These are phyloP conservation scores for Pelargonium cotyledonis DNA, from an alignment of 441 rosid genomes.

Conservation along the genomic window DNA sequence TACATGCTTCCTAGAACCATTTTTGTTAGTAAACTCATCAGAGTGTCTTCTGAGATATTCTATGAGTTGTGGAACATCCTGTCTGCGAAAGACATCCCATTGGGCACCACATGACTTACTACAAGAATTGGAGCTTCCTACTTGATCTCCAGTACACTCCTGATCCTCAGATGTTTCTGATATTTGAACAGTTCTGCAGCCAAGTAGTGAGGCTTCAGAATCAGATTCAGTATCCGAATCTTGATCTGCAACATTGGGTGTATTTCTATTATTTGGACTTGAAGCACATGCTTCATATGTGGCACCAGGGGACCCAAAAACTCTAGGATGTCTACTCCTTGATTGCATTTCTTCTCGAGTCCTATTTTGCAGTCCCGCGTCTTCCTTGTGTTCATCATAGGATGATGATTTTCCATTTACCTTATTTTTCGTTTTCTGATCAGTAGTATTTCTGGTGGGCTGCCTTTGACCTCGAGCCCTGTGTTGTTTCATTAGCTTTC, in stretches of 20 bases:
- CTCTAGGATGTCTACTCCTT: conserved; percentile 36
- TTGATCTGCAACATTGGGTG: conserved; percentile 28
- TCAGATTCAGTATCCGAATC: conserved; percentile 35
- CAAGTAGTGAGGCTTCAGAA: conserved; percentile 42
- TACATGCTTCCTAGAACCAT: conserved; percentile 44
- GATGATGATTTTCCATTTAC: conserved; percentile 22
- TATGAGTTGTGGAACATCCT: conserved; percentile 78
- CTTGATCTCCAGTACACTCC: conserved; percentile 26
- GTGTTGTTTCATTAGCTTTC: conserved; percentile 62
- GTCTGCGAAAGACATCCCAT: conserved; percentile 93
- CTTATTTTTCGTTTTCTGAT: conserved; percentile 24
- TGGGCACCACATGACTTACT: conserved; percentile 59
- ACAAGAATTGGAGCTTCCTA: conserved; percentile 25
- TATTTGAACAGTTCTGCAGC: conserved; percentile 26
- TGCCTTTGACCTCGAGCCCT: conserved; percentile 35
- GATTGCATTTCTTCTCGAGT: conserved; percentile 30
- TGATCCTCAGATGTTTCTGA: conserved; percentile 35
- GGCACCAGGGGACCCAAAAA: conserved; percentile 39
- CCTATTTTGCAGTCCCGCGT: conserved; percentile 25
- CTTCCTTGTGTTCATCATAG: conserved; percentile 28
- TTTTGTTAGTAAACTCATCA: conserved; percentile 40
- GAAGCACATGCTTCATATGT: conserved; percentile 22
- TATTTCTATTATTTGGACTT: conserved; percentile 20
- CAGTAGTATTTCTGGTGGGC: conserved; percentile 20
- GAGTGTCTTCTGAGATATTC: conserved; percentile 68